phyloP scores from a whole-genome alignment of 2,329 filamentous ascomycete species.

The Colletotrichum sp. region DNA sequence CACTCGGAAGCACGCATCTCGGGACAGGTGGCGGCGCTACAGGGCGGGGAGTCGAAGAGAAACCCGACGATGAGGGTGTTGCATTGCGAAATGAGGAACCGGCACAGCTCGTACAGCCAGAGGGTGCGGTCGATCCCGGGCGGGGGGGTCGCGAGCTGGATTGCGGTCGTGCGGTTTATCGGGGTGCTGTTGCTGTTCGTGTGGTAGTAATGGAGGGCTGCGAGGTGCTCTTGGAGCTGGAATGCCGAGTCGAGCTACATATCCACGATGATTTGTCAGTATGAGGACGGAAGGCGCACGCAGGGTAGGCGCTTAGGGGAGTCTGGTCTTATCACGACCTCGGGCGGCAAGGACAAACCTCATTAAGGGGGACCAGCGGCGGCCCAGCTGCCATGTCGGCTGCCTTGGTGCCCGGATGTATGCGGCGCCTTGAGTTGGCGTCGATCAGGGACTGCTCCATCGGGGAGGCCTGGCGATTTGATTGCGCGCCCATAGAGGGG shows the following conservation, averaged over 20 bases:
- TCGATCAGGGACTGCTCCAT: conserved; percentile 71
- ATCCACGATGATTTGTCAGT: background rate
- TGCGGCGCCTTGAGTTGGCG: conserved; percentile 78
- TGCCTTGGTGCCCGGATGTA: conserved; percentile 91
- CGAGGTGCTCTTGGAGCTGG: conserved; percentile 95
- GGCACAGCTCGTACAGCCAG: conserved; percentile 98
- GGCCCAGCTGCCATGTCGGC: conserved; percentile 92
- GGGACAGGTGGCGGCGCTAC: conserved; percentile 86
- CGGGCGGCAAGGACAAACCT: conserved; percentile 60
- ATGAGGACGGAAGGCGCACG: background rate
- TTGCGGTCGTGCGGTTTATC: conserved; percentile 77
- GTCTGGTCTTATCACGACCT: conserved; percentile 1
- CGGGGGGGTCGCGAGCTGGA: conserved; percentile 79
- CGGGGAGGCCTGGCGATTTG: conserved; percentile 63
- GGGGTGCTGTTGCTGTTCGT: conserved; percentile 72
- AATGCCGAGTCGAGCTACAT: conserved; percentile 92
- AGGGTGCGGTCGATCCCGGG: conserved; percentile 82
- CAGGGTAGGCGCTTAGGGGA: background rate
- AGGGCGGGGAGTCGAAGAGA: conserved; percentile 88
- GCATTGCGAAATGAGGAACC: conserved; percentile 92
- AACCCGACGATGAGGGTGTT: conserved; percentile 93
- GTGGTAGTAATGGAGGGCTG: conserved; percentile 85
- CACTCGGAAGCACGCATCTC: conserved; percentile 99
- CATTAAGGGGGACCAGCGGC: conserved; percentile 81
- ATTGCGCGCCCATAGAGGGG: conserved; percentile 62